Evolutionary conservation across 345 rosid genomes (phyloP).

Genomic region (Eucalyptus virginea): DNA sequence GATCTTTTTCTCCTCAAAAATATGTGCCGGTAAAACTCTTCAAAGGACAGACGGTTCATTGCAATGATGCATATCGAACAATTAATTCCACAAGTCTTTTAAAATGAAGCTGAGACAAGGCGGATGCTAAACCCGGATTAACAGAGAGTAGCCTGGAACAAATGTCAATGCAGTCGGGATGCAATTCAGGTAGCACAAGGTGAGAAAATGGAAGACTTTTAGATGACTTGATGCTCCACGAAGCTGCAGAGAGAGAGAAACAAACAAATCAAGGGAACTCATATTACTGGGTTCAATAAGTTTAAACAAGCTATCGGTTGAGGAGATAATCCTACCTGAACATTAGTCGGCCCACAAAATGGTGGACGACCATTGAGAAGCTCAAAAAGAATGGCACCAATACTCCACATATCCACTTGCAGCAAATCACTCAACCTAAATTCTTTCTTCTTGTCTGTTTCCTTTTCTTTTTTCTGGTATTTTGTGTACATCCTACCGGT

Average conservation of each 20-base stretch:
- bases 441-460: neutral
- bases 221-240: constrained; percentile 13
- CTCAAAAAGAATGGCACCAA: constrained; percentile 66
- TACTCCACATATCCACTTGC: constrained; percentile 73
- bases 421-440: neutral
- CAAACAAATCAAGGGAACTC: neutral
- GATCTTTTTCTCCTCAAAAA: constrained; percentile 10
- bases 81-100: neutral
- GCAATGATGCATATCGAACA: neutral
- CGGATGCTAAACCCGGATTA: constrained; percentile 33
- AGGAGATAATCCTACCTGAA: constrained; percentile 33
- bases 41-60: constrained; percentile 6
- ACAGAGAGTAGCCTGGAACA: constrained; percentile 48
- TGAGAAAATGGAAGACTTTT: constrained; percentile 46
- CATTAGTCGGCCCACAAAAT: constrained; percentile 39
- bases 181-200: constrained; percentile 19
- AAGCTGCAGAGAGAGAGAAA: neutral
- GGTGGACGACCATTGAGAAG: constrained; percentile 64
- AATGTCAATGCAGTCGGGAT: constrained; percentile 52
- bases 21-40: constrained; percentile 6
- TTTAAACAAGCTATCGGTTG: neutral
- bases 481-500: neutral
- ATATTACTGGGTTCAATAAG: neutral
- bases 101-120: neutral
- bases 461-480: neutral